These are phyloP conservation scores for Manihot esculenta DNA, from an alignment of 441 rosid genomes.

Conservation along the genomic window DNA sequence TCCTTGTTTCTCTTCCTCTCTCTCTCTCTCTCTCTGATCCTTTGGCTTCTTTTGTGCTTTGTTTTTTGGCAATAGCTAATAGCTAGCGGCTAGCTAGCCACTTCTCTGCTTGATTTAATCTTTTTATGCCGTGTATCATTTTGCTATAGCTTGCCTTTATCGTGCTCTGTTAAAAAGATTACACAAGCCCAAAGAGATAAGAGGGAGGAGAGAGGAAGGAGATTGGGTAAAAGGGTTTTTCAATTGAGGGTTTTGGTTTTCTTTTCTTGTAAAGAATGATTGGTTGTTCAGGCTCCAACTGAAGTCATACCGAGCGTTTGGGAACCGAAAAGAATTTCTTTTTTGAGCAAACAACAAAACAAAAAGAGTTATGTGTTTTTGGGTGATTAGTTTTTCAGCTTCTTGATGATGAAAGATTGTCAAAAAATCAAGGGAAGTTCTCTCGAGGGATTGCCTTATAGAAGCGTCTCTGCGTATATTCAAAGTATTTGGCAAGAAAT, in stretches of 20 bases:
- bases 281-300: conserved; percentile 8
- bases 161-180: conserved; percentile 25
- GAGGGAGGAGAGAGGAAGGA: neutral
- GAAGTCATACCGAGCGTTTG: neutral
- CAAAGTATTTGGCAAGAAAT: conserved; percentile 1
- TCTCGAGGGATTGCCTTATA: too few species aligned
- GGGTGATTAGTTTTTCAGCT: neutral
- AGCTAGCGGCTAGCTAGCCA: neutral
- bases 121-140: conserved; percentile 3
- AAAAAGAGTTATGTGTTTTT: too few species aligned
- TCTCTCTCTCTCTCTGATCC: conserved; percentile 22
- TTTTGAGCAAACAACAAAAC: too few species aligned
- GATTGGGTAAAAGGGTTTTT: conserved; percentile 11
- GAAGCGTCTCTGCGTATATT: too few species aligned
- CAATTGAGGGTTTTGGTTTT: neutral
- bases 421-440: too few species aligned
- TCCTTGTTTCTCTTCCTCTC: conserved; percentile 9
- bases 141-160: conserved; percentile 2
- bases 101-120: conserved; percentile 13
- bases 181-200: neutral
- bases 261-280: conserved; percentile 14
- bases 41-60: conserved; percentile 37
- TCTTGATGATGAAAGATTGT: conserved; percentile 6
- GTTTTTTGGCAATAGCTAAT: neutral
- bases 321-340: too few species aligned